A percentile compares a stretch with the other conserved stretches of the same genome.
Evolutionary conservation across 2,329 filamentous ascomycete genomes (phyloP).

Genomic region (Neoascochyta sp.): DNA sequence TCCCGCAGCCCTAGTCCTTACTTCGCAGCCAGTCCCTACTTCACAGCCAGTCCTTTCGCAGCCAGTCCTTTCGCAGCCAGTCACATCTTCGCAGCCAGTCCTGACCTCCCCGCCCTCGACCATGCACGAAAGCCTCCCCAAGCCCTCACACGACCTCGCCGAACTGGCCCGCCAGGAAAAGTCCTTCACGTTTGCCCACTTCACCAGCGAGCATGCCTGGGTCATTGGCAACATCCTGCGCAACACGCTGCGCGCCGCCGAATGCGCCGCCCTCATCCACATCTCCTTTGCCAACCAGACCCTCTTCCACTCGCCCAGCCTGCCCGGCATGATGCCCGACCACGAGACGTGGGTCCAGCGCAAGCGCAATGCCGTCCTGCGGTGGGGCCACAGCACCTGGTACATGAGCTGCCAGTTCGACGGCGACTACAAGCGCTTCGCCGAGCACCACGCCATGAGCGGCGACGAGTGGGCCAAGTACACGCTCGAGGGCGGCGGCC

Average conservation of each 20-base stretch:
- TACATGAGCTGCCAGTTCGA: constrained; percentile 67
- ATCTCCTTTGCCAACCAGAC: constrained; percentile 62
- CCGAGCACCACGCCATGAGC: constrained; percentile 59
- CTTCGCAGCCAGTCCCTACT: background rate
- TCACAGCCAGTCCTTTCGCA: constrained; percentile 1
- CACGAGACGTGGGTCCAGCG: constrained; percentile 61
- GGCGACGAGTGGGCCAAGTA: constrained; percentile 56
- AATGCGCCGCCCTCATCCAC: constrained; percentile 58
- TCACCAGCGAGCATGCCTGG: constrained; percentile 63
- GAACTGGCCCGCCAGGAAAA: constrained; percentile 43
- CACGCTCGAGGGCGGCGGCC: constrained; percentile 74
- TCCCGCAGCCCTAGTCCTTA: constrained; percentile 5
- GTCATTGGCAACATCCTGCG: constrained; percentile 62
- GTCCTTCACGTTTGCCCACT: constrained; percentile 49
- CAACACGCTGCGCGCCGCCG: constrained; percentile 56
- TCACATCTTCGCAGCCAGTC: too few relatives aligned
- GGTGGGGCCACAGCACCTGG: constrained; percentile 69
- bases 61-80: background rate
- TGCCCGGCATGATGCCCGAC: constrained; percentile 65
- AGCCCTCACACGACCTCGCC: constrained; percentile 36
- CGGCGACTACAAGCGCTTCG: constrained; percentile 63
- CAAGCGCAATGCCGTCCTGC: constrained; percentile 68
- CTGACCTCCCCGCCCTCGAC: constrained; percentile 2
- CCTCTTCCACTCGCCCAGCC: constrained; percentile 67
- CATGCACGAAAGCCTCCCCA: constrained; percentile 22